phyloP scores from a whole-genome alignment of 2,329 filamentous ascomycete genomes.

The Sporothrix phasma region DNA sequence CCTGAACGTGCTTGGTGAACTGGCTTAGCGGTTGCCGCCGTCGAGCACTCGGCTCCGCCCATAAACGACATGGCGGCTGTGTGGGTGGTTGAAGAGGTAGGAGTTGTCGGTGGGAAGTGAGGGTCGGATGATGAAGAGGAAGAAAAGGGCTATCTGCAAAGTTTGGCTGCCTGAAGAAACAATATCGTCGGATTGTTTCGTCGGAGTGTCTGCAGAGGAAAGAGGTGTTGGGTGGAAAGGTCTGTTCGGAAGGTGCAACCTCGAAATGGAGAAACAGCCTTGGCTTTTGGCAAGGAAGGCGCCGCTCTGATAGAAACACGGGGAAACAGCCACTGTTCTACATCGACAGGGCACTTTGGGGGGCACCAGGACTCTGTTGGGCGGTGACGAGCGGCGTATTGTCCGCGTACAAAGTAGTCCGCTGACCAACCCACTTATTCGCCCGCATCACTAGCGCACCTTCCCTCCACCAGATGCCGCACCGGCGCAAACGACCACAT shows the following conservation, averaged over 20 bases:
- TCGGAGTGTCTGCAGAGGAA: not conserved
- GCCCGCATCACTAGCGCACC: not conserved
- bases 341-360: not conserved
- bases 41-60: slow-evolving; percentile 92
- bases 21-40: slow-evolving; percentile 89
- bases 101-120: not conserved
- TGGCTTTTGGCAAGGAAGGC: too few relatives aligned
- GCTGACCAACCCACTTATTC: not conserved
- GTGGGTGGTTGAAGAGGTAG: not conserved
- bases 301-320: not conserved
- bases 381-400: slow-evolving; percentile 11
- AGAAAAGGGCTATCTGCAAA: too few relatives aligned
- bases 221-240: not conserved
- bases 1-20: slow-evolving; percentile 93
- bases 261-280: not conserved
- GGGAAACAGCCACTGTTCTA: not conserved
- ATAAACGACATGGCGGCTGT: slow-evolving; percentile 71
- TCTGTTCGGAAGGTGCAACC: not conserved
- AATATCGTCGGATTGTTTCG: not conserved
- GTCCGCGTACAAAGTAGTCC: too few relatives aligned
- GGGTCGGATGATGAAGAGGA: not conserved
- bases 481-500: not conserved
- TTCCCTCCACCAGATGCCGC: not conserved
- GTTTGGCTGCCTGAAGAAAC: not conserved
- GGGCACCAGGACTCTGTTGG: not conserved